These are phyloP conservation scores for Pharus latifolius DNA, from an alignment of 176 grass and related monocot genomes.

Conservation along the genomic window DNA sequence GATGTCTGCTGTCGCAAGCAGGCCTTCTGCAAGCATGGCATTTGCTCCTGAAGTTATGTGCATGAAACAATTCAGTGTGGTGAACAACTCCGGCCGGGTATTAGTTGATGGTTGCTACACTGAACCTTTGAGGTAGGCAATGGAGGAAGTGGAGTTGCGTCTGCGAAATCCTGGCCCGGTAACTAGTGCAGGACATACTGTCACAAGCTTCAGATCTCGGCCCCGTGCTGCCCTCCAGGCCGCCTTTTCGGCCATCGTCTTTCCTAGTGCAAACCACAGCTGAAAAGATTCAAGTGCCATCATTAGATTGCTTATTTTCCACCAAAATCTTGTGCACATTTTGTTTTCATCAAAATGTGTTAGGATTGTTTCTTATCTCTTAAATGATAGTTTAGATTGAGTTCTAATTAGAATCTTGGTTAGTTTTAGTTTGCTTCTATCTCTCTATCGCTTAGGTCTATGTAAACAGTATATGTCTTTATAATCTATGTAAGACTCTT, in stretches of 20 bases:
- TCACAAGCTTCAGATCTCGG: conserved; percentile 77
- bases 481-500: too few relatives aligned
- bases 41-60: conserved; percentile 40
- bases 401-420: too few relatives aligned
- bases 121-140: conserved; percentile 95
- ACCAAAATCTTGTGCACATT: neutral
- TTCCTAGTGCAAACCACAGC: conserved; percentile 85
- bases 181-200: conserved; percentile 66
- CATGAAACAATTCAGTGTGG: neutral
- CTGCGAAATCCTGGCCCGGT: conserved; percentile 73
- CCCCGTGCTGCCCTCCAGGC: conserved; percentile 82
- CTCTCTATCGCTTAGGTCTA: too few relatives aligned
- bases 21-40: conserved; percentile 56
- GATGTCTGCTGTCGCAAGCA: conserved; percentile 67
- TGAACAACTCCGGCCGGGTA: neutral
- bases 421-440: too few relatives aligned
- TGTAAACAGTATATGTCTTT: too few relatives aligned
- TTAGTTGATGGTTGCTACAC: too few relatives aligned
- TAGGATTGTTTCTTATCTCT: too few relatives aligned
- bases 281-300: neutral
- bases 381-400: too few relatives aligned
- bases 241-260: conserved; percentile 91
- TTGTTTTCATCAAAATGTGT: neutral
- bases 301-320: neutral
- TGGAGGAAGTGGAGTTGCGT: conserved; percentile 75